Evolutionary conservation across 2,329 filamentous ascomycete genomes (phyloP).

Genomic region (Aspergillus sp.): DNA sequence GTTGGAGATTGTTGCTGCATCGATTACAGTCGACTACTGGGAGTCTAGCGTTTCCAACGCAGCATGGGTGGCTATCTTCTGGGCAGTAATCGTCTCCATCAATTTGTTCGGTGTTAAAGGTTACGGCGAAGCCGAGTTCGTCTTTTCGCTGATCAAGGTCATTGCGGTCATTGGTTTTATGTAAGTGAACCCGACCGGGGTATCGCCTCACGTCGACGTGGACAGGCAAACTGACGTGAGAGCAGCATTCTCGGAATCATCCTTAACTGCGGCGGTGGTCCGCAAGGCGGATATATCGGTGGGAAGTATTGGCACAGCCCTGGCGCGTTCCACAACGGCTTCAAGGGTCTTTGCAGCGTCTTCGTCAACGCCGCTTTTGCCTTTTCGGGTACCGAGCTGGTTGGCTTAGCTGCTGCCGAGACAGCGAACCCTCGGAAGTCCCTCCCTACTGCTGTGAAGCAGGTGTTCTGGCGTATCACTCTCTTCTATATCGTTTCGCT

Average conservation of each 20-base stretch:
- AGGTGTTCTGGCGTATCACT: slow-evolving; percentile 92
- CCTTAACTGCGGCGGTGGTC: slow-evolving; percentile 78
- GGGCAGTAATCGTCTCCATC: slow-evolving; percentile 72
- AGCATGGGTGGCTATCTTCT: slow-evolving; percentile 81
- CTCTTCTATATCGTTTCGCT: slow-evolving; percentile 87
- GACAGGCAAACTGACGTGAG: slow-evolving; percentile 17
- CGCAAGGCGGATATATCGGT: slow-evolving; percentile 74
- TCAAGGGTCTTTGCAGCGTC: slow-evolving; percentile 63
- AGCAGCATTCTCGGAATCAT: slow-evolving; percentile 77
- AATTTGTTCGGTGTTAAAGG: slow-evolving; percentile 86
- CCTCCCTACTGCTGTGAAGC: slow-evolving; percentile 82
- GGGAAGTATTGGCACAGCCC: slow-evolving; percentile 73
- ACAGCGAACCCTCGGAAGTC: slow-evolving; percentile 63
- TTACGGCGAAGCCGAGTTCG: slow-evolving; percentile 86
- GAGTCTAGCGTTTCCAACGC: slow-evolving; percentile 62
- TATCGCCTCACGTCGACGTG: not conserved
- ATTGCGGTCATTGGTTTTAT: slow-evolving; percentile 85
- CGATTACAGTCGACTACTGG: slow-evolving; percentile 84
- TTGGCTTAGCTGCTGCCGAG: slow-evolving; percentile 61
- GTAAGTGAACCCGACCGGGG: slow-evolving; percentile 48
- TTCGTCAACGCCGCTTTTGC: slow-evolving; percentile 65
- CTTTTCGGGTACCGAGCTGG: slow-evolving; percentile 62
- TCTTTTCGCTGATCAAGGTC: slow-evolving; percentile 84
- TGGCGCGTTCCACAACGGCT: slow-evolving; percentile 70
- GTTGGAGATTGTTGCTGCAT: slow-evolving; percentile 82